phyloP scores from a whole-genome alignment of 768 basidiomycete species.

The Tephrocybe sp. region DNA sequence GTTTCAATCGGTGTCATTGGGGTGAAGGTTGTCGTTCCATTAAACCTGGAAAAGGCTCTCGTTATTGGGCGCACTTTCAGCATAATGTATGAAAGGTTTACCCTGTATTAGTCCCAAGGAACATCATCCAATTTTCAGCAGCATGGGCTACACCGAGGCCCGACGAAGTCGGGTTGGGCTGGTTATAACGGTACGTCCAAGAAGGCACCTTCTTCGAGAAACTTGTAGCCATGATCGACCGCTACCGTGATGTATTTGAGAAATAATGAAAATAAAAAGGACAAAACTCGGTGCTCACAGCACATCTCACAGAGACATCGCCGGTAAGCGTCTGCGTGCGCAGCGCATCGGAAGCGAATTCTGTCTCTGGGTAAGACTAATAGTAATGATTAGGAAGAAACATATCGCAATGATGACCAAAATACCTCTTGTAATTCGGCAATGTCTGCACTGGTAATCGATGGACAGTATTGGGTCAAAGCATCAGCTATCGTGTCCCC shows the following conservation, averaged over 20 bases:
- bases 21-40: slow-evolving; percentile 13
- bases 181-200: slow-evolving; percentile 64
- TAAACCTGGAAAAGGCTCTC: slow-evolving; percentile 11
- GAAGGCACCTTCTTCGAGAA: slow-evolving; percentile 34
- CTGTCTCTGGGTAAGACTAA: slow-evolving; percentile 41
- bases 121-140: slow-evolving; percentile 73
- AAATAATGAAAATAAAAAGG: neutral
- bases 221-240: slow-evolving; percentile 44
- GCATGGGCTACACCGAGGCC: slow-evolving; percentile 43
- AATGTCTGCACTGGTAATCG: slow-evolving; percentile 38
- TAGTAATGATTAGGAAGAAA: neutral
- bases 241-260: slow-evolving; percentile 25
- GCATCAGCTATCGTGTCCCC: slow-evolving; percentile 37
- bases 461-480: slow-evolving; percentile 44
- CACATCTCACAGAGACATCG: slow-evolving; percentile 50
- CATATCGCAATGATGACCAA: neutral
- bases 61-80: neutral
- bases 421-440: slow-evolving; percentile 33
- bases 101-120: slow-evolving; percentile 61
- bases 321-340: slow-evolving; percentile 48
- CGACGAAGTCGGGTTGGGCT: slow-evolving; percentile 44
- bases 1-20: slow-evolving; percentile 40
- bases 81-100: slow-evolving; percentile 27
- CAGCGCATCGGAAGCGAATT: slow-evolving; percentile 42
- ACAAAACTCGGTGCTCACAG: slow-evolving; percentile 37